phyloP scores from a whole-genome alignment of 352 stramenopile species.

The Phytophthora tentaculata region DNA sequence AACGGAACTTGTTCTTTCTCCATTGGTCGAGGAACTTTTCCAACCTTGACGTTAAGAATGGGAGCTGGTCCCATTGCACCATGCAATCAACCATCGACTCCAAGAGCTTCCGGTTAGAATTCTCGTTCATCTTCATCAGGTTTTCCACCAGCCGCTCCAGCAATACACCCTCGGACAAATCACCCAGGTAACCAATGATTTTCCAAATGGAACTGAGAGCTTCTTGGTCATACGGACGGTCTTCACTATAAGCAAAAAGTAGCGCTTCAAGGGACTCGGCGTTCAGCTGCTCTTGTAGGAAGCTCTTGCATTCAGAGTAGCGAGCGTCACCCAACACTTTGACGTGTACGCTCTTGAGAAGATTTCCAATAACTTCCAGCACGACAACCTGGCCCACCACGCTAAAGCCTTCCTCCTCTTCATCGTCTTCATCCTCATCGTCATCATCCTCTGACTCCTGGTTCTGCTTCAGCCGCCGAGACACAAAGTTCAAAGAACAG shows the following conservation, averaged over 20 bases:
- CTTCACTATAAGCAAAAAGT: slow-evolving; percentile 69
- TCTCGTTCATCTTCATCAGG: slow-evolving; percentile 79
- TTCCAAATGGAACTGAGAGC: slow-evolving; percentile 78
- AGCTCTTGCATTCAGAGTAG: slow-evolving; percentile 78
- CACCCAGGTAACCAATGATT: slow-evolving; percentile 71
- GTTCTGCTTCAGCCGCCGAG: slow-evolving; percentile 54
- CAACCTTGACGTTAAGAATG: slow-evolving; percentile 67
- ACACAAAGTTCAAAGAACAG: slow-evolving; percentile 83
- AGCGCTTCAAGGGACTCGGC: slow-evolving; percentile 67
- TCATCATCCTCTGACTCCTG: slow-evolving; percentile 48
- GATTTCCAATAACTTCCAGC: slow-evolving; percentile 71
- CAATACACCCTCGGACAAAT: slow-evolving; percentile 63
- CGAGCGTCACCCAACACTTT: slow-evolving; percentile 73
- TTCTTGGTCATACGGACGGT: slow-evolving; percentile 66
- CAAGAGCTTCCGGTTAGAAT: slow-evolving; percentile 74
- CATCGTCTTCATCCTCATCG: slow-evolving; percentile 65
- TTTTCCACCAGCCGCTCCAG: slow-evolving; percentile 67
- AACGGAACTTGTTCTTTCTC: slow-evolving; percentile 53
- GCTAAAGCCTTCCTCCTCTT: slow-evolving; percentile 75
- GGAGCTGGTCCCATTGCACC: slow-evolving; percentile 75
- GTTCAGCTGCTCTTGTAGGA: slow-evolving; percentile 72
- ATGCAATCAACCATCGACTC: slow-evolving; percentile 84
- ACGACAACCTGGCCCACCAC: slow-evolving; percentile 76
- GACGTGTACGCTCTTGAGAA: slow-evolving; percentile 77
- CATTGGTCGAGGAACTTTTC: slow-evolving; percentile 65